Evolutionary conservation across 2,329 filamentous ascomycete species (phyloP).

Genomic region (Ophiostoma perfectum): DNA sequence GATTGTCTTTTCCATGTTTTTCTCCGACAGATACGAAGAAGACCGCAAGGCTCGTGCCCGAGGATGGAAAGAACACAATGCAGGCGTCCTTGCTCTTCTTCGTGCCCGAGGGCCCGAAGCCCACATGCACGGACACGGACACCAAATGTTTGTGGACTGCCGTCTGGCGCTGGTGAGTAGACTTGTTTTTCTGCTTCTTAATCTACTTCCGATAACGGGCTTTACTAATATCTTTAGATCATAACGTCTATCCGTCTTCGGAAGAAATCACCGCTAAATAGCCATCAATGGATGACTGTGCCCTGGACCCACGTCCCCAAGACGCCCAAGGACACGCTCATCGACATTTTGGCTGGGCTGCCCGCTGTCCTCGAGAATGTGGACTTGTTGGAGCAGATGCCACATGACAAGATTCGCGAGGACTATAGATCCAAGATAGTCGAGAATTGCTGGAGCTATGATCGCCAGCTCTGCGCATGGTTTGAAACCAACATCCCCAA

Average conservation of each 20-base stretch:
- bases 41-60: constrained; percentile 25
- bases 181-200: not conserved
- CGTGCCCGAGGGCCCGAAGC: constrained; percentile 24
- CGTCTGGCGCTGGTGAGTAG: constrained; percentile 24
- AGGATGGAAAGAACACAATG: constrained; percentile 27
- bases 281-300: constrained; percentile 26
- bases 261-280: constrained; percentile 24
- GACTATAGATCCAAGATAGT: constrained; percentile 13
- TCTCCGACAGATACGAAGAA: constrained; percentile 25
- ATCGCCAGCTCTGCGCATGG: constrained; percentile 25
- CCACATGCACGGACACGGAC: constrained; percentile 25
- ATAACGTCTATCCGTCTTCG: constrained; percentile 22
- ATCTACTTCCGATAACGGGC: too few relatives aligned
- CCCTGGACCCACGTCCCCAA: constrained; percentile 26
- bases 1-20: constrained; percentile 29
- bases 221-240: constrained; percentile 22
- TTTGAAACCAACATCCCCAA: constrained; percentile 20
- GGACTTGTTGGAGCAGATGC: constrained; percentile 21
- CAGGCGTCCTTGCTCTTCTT: constrained; percentile 25
- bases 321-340: constrained; percentile 25
- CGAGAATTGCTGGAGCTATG: constrained; percentile 19
- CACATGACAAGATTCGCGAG: not conserved
- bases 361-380: constrained; percentile 26
- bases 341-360: constrained; percentile 27
- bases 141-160: constrained; percentile 28